phyloP scores from a whole-genome alignment of 805 yeast species.

The Tetrapisispora pingtungensis region DNA sequence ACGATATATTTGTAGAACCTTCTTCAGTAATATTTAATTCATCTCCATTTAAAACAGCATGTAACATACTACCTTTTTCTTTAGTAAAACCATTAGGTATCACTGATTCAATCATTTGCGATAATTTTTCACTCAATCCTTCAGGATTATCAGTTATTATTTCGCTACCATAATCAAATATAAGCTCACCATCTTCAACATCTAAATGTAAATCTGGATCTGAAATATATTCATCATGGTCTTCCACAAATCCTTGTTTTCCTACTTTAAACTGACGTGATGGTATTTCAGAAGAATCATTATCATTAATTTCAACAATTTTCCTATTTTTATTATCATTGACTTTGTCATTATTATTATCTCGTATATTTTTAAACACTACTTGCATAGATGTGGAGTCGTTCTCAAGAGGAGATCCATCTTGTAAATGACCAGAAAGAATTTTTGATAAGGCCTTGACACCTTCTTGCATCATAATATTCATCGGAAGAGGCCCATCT shows the following conservation, averaged over 20 bases:
- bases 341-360: not conserved
- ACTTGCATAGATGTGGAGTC: slow-evolving; percentile 18
- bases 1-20: not conserved
- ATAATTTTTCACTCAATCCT: slow-evolving; percentile 20
- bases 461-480: slow-evolving; percentile 29
- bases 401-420: slow-evolving; percentile 12
- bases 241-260: not conserved
- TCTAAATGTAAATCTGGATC: slow-evolving; percentile 21
- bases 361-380: slow-evolving; percentile 12
- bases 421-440: slow-evolving; percentile 22
- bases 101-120: slow-evolving; percentile 25
- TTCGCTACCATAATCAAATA: slow-evolving; percentile 25
- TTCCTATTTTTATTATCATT: not conserved
- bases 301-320: not conserved
- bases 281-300: not conserved
- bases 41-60: slow-evolving; percentile 21
- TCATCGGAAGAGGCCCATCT: slow-evolving; percentile 24
- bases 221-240: slow-evolving; percentile 1
- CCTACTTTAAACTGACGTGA: not conserved
- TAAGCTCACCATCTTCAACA: slow-evolving; percentile 23
- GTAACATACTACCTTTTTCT: slow-evolving; percentile 19
- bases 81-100: slow-evolving; percentile 21
- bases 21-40: slow-evolving; percentile 19
- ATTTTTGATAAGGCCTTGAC: slow-evolving; percentile 26
- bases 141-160: slow-evolving; percentile 19